phyloP scores from a whole-genome alignment of 345 rosid genomes.

The Gossypium anomalum region DNA sequence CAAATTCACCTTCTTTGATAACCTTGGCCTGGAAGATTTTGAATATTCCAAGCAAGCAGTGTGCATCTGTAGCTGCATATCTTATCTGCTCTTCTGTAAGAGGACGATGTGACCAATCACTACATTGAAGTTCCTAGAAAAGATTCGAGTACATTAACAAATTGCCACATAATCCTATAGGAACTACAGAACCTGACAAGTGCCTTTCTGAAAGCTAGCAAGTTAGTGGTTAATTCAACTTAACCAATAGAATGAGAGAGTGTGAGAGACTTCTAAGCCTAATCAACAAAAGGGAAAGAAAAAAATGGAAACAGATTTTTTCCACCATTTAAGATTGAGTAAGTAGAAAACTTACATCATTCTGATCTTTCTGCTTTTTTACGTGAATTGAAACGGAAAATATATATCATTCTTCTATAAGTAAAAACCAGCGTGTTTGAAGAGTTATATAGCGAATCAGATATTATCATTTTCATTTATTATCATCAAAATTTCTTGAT shows the following conservation, averaged over 20 bases:
- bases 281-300: not conserved
- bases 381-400: not conserved
- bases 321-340: not conserved
- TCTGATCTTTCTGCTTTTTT: not conserved
- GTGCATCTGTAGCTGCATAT: constrained; percentile 87
- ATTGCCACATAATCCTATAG: constrained; percentile 17
- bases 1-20: constrained; percentile 43
- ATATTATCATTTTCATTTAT: not conserved
- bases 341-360: not conserved
- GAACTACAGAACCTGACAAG: constrained; percentile 17
- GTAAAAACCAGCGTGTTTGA: not conserved
- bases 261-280: not conserved
- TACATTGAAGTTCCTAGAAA: constrained; percentile 93
- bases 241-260: not conserved
- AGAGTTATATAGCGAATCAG: not conserved
- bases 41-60: constrained; percentile 77
- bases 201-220: not conserved
- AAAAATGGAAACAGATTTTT: not conserved
- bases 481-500: not conserved
- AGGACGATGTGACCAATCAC: constrained; percentile 96
- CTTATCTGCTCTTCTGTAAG: constrained; percentile 84
- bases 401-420: not conserved
- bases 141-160: constrained; percentile 30
- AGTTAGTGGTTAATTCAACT: not conserved
- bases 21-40: constrained; percentile 43